A percentile compares a stretch with the other conserved stretches of the same genome.
These are phyloP conservation scores for Acanthamoeba sp. DNA, from an alignment of 208 protist species.

Conservation along the genomic window DNA sequence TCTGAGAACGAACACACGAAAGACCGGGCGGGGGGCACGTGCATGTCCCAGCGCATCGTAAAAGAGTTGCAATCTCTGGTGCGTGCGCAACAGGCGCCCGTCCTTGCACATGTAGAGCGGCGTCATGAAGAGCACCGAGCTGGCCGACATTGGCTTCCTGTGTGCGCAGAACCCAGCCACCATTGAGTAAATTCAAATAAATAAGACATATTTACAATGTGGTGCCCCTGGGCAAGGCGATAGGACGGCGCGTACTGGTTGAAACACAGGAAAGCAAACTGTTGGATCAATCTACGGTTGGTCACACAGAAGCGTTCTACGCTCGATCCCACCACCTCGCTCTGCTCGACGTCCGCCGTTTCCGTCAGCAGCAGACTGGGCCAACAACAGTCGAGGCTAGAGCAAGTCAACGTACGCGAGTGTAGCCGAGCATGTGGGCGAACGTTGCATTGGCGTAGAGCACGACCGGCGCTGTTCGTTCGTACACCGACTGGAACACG, in stretches of 20 bases:
- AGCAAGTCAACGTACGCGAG: slow-evolving; percentile 13
- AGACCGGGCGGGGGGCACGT: neutral
- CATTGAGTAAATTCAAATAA: too few species aligned
- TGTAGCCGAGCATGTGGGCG: neutral
- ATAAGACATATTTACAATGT: too few species aligned
- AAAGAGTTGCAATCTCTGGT: neutral
- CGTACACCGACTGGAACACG: neutral
- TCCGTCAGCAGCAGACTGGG: too few species aligned
- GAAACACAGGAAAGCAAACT: neutral
- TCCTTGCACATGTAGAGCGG: neutral
- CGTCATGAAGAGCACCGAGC: neutral
- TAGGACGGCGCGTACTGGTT: neutral
- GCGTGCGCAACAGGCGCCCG: neutral
- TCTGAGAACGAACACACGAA: neutral
- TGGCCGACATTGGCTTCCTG: slow-evolving; percentile 9
- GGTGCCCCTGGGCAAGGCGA: too few species aligned
- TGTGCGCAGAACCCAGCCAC: neutral
- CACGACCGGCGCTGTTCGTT: neutral
- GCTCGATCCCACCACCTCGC: neutral
- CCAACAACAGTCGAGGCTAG: neutral
- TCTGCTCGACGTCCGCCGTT: too few species aligned
- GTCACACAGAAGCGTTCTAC: neutral
- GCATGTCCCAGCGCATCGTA: neutral
- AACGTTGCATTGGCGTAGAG: neutral
- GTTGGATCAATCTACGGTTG: neutral